These are phyloP conservation scores for Fusarium tuaranense DNA, from an alignment of 2,329 filamentous ascomycete genomes.

Conservation along the genomic window DNA sequence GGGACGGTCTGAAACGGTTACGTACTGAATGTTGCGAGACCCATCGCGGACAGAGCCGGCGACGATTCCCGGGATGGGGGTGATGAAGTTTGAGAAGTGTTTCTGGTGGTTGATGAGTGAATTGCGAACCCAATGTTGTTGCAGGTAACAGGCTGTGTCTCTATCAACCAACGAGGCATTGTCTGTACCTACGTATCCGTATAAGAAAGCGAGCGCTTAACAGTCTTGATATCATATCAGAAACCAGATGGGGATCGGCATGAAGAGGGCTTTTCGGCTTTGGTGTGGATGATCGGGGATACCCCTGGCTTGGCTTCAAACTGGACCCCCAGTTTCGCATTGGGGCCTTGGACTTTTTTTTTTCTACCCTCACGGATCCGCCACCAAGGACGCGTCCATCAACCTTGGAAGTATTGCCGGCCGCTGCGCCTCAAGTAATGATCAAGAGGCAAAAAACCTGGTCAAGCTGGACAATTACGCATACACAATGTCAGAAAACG, in stretches of 20 bases:
- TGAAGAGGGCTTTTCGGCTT: constrained; percentile 25
- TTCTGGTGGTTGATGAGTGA: neutral
- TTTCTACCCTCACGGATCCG: constrained; percentile 1
- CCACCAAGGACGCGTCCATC: constrained; percentile 27
- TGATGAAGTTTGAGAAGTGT: neutral
- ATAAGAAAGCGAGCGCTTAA: neutral
- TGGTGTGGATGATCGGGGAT: constrained; percentile 33
- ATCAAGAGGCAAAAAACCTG: neutral
- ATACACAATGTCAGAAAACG: neutral
- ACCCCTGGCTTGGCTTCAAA: constrained; percentile 2
- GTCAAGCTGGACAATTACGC: constrained; percentile 11
- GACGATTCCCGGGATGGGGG: constrained; percentile 10
- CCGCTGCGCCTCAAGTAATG: constrained; percentile 16
- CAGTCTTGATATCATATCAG: neutral
- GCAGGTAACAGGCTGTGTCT: neutral
- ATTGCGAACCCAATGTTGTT: neutral
- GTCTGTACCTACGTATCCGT: neutral
- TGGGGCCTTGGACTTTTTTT: neutral
- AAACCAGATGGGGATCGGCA: constrained; percentile 27
- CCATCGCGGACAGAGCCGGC: constrained; percentile 15
- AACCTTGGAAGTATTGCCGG: neutral
- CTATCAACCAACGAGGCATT: neutral
- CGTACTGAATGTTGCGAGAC: constrained; percentile 11
- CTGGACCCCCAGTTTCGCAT: neutral
- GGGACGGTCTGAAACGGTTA: constrained; percentile 16